Conservation (phyloP, 768 basidiomycete genomes). For the Boletus rex-veris region DNA sequence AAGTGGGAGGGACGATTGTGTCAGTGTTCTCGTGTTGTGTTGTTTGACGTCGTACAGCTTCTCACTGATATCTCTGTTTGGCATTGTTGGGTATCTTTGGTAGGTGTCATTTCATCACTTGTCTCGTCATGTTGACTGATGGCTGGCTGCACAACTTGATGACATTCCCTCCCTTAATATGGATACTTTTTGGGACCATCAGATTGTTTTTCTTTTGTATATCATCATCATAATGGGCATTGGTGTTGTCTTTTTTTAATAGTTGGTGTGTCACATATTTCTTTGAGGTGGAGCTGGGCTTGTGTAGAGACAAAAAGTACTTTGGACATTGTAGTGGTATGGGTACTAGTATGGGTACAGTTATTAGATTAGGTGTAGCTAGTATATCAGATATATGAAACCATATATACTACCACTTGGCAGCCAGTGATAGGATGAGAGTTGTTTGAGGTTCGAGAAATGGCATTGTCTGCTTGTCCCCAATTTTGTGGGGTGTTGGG, state of each 20-base stretch:
- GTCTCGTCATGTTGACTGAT: background rate
- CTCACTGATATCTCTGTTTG: background rate
- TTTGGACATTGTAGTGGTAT: background rate
- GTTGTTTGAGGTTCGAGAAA: too few relatives aligned
- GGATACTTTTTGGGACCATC: background rate
- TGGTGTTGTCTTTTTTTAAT: background rate
- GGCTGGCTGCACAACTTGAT: background rate
- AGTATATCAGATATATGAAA: too few relatives aligned
- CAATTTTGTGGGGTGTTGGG: too few relatives aligned
- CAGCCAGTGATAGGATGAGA: too few relatives aligned
- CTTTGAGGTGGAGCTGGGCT: background rate
- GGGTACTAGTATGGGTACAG: too few relatives aligned
- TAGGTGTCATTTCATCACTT: background rate
- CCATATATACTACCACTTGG: too few relatives aligned
- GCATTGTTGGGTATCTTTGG: background rate
- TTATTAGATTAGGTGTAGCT: too few relatives aligned
- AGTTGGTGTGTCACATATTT: background rate
- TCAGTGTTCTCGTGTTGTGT: background rate
- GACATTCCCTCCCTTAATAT: background rate
- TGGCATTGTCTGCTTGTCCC: too few relatives aligned
- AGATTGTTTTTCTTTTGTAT: background rate
- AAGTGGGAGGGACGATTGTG: slow-evolving; percentile 6
- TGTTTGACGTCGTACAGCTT: background rate
- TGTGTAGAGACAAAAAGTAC: background rate
- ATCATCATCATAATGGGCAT: background rate